A percentile compares a stretch with the other conserved stretches of the same genome.
Evolutionary conservation across 495 filamentous ascomycete species (phyloP).

Genomic region (Cairneyella variabilis): DNA sequence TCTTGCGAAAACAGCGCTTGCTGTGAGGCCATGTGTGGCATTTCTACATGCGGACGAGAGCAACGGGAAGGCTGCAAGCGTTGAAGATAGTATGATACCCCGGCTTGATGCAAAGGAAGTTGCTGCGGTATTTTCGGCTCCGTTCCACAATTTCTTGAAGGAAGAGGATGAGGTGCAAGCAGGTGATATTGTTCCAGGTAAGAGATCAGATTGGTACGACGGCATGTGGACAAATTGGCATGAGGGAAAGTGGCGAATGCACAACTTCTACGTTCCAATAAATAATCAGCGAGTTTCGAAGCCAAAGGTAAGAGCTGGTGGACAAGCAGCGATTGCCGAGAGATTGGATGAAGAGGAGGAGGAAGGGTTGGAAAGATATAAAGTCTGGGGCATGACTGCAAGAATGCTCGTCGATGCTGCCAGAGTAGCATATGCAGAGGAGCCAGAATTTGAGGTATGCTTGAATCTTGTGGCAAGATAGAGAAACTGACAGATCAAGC

Average conservation of each 20-base stretch:
- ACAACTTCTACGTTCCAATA: slow-evolving; percentile 85
- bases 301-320: slow-evolving; percentile 34
- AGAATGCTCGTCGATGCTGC: slow-evolving; percentile 84
- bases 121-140: slow-evolving; percentile 84
- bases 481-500: slow-evolving; percentile 28
- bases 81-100: slow-evolving; percentile 69
- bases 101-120: slow-evolving; percentile 81
- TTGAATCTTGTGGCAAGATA: neutral
- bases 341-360: slow-evolving; percentile 41
- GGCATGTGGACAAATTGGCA: slow-evolving; percentile 65
- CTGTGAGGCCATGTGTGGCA: slow-evolving; percentile 82
- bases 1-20: slow-evolving; percentile 76
- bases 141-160: slow-evolving; percentile 68
- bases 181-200: slow-evolving; percentile 38
- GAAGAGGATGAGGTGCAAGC: slow-evolving; percentile 40
- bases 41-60: slow-evolving; percentile 59
- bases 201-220: slow-evolving; percentile 61
- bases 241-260: slow-evolving; percentile 65
- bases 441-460: slow-evolving; percentile 71
- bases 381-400: slow-evolving; percentile 91
- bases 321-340: slow-evolving; percentile 29
- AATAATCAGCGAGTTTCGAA: slow-evolving; percentile 55
- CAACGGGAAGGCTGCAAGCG: slow-evolving; percentile 6
- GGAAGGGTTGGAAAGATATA: slow-evolving; percentile 52
- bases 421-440: slow-evolving; percentile 71